Evolutionary conservation across 805 yeast species (phyloP).

Genomic region (Saccharomycopsis sp.): DNA sequence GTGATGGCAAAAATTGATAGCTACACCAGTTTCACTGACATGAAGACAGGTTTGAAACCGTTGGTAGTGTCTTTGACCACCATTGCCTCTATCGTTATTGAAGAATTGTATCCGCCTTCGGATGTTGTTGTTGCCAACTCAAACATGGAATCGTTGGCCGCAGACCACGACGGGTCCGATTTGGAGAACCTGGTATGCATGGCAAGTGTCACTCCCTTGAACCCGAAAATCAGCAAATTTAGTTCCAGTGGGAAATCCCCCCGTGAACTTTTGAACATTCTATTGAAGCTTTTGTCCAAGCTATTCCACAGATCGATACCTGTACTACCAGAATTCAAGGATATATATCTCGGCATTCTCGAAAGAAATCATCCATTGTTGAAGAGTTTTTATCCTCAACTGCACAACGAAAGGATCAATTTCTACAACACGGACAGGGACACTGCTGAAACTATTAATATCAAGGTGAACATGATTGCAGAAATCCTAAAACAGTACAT

Average conservation of each 20-base stretch:
- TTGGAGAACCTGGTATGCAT: no score
- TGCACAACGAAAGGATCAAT: slow-evolving; percentile 1
- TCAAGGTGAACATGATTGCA: slow-evolving; percentile 11
- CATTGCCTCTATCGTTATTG: slow-evolving; percentile 1
- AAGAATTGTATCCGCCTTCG: slow-evolving; percentile 10
- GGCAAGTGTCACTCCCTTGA: no score
- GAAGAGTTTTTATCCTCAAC: no score
- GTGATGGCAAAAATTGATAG: slow-evolving; percentile 12
- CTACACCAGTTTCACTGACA: slow-evolving; percentile 7
- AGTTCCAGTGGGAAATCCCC: no score
- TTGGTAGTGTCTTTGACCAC: slow-evolving; percentile 11
- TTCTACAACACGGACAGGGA: slow-evolving; percentile 12
- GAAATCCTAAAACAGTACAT: slow-evolving; percentile 15
- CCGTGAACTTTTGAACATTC: no score
- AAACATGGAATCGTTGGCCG: no score
- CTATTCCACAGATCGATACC: slow-evolving; percentile 6
- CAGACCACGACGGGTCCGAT: no score
- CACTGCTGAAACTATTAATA: slow-evolving; percentile 6
- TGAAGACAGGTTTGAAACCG: slow-evolving; percentile 11
- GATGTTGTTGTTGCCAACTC: no score
- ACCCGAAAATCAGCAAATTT: no score
- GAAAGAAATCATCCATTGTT: slow-evolving; percentile 8
- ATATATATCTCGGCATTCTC: slow-evolving; percentile 2
- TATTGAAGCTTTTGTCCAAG: no score
- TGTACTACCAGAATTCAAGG: background rate